A percentile compares a stretch with the other conserved stretches of the same genome.
phyloP scores from a whole-genome alignment of 345 rosid species.

The Ricinus communis region DNA sequence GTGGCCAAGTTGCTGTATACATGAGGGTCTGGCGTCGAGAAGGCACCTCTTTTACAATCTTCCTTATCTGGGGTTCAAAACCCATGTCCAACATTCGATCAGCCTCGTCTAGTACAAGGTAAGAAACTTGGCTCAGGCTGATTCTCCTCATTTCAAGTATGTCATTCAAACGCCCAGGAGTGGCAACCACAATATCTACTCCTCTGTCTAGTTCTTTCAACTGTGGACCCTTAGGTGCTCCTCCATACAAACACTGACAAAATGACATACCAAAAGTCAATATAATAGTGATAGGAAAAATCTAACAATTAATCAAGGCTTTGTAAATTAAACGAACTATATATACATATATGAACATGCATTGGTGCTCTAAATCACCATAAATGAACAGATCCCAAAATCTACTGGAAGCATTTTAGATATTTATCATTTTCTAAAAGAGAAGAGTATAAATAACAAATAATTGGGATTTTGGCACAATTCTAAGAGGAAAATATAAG shows the following conservation, averaged over 20 bases:
- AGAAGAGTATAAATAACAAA: too few species aligned
- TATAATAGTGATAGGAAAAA: neutral
- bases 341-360: neutral
- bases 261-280: constrained; percentile 18
- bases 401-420: too few species aligned
- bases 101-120: constrained; percentile 97
- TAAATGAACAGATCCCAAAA: neutral
- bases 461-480: neutral
- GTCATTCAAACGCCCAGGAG: constrained; percentile 97
- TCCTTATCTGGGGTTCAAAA: constrained; percentile 94
- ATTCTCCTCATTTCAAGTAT: constrained; percentile 94
- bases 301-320: too few species aligned
- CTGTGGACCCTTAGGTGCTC: constrained; percentile 98
- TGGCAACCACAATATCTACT: constrained; percentile 92
- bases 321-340: too few species aligned
- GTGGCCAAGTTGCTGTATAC: constrained; percentile 99
- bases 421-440: too few species aligned
- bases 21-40: constrained; percentile 92
- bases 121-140: constrained; percentile 81
- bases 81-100: constrained; percentile 99
- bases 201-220: constrained; percentile 89
- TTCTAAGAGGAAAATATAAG: neutral
- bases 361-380: neutral
- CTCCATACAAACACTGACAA: constrained; percentile 88
- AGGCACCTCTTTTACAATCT: constrained; percentile 93